These are phyloP conservation scores for Mycocentrospora acerina DNA, from an alignment of 2,329 filamentous ascomycete species.

Conservation along the genomic window DNA sequence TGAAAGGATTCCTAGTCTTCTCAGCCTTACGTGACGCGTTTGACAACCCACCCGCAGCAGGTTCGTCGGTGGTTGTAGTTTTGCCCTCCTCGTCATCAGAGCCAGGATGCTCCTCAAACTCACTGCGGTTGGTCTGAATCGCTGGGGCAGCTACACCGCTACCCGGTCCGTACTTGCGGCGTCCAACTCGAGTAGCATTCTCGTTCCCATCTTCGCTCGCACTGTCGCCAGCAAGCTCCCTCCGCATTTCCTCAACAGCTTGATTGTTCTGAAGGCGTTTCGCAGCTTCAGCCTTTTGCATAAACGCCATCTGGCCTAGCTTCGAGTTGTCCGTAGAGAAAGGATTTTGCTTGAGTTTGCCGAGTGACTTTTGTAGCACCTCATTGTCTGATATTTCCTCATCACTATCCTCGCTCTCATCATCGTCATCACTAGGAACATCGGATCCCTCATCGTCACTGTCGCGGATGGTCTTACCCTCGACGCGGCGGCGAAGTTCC, in stretches of 20 bases:
- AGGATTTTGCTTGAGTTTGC: slow-evolving; percentile 49
- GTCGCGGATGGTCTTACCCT: slow-evolving; percentile 64
- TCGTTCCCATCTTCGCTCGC: slow-evolving; percentile 50
- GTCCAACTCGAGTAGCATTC: slow-evolving; percentile 64
- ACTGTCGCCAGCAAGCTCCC: slow-evolving; percentile 67
- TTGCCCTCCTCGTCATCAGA: slow-evolving; percentile 48
- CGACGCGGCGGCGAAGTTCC: slow-evolving; percentile 76
- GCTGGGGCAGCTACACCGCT: slow-evolving; percentile 34
- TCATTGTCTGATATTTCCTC: slow-evolving; percentile 60
- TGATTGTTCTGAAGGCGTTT: slow-evolving; percentile 80
- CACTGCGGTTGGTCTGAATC: slow-evolving; percentile 45
- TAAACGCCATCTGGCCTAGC: slow-evolving; percentile 86
- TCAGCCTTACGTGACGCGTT: slow-evolving; percentile 7
- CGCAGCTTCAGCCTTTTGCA: slow-evolving; percentile 82
- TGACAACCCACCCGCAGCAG: slow-evolving; percentile 13
- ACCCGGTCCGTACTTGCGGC: slow-evolving; percentile 67
- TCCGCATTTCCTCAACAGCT: slow-evolving; percentile 59
- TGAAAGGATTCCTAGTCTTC: slow-evolving; percentile 16
- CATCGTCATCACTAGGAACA: slow-evolving; percentile 52
- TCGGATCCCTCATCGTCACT: slow-evolving; percentile 50
- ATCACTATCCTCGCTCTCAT: slow-evolving; percentile 58
- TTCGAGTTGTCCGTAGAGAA: slow-evolving; percentile 62
- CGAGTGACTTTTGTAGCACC: slow-evolving; percentile 34
- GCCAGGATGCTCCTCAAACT: slow-evolving; percentile 62
- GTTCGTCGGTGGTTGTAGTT: slow-evolving; percentile 21